Percentiles rank a stretch among this genome's conserved stretches.
These are phyloP conservation scores for Talaromyces adpressus DNA, from an alignment of 495 filamentous ascomycete species.

Conservation along the genomic window DNA sequence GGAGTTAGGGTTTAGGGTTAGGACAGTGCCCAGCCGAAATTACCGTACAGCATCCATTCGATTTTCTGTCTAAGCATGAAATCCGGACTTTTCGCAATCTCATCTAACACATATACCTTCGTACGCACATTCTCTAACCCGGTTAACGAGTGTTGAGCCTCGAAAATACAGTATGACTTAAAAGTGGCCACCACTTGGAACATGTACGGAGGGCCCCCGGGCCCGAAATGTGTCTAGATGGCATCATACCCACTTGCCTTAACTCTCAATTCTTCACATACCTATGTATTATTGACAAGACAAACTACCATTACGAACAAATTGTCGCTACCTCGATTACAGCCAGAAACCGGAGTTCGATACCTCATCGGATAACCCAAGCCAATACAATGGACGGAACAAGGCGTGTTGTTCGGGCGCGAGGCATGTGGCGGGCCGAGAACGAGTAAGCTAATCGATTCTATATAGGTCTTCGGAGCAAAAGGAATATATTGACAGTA, in stretches of 20 bases:
- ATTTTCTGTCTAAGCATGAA: no score
- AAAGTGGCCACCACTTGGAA: no score
- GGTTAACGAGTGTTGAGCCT: no score
- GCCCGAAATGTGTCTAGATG: no score
- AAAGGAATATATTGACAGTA: not conserved
- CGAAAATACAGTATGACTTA: no score
- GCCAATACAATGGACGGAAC: slow-evolving; percentile 2
- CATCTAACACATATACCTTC: no score
- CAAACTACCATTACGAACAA: not conserved
- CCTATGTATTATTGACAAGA: not conserved
- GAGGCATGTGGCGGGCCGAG: not conserved
- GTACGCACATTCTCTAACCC: no score
- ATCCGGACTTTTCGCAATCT: no score
- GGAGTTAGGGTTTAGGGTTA: not conserved
- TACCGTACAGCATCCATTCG: no score
- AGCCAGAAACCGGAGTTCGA: not conserved
- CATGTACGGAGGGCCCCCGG: no score
- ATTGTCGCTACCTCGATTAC: not conserved
- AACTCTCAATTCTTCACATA: not conserved
- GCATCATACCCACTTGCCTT: not conserved
- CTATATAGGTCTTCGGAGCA: not conserved
- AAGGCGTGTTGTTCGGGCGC: not conserved
- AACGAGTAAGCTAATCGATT: not conserved
- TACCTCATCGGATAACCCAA: slow-evolving; percentile 2
- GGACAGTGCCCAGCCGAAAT: not conserved